Evolutionary conservation across 305 asterid genomes (phyloP), one percentile per base, ranked within the genome.

Genomic region (Solanum hybrid): DNA sequence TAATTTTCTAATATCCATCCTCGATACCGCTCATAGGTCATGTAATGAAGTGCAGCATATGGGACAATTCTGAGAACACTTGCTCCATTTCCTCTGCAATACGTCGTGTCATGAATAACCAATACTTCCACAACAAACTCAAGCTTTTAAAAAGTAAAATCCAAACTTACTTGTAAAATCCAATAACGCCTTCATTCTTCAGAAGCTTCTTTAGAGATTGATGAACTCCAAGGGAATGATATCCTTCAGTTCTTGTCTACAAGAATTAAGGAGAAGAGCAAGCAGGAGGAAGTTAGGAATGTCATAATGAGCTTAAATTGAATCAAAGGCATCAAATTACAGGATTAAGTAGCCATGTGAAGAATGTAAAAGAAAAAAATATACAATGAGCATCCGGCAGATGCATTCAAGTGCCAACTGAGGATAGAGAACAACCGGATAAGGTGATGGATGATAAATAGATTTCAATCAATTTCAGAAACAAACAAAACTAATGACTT

Each of bases 11-110:
- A 90, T 88, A 97, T 93, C 96, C 96, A 95, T 76, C 90, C 37
- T 64, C 99, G 98, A 78, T 96, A 97, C 85, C 92, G 98, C 93
- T 97, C 99, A 76, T 97, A 97, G 5, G 98, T 90, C 99, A 96
- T 97, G 93, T 95, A 97, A 92, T 97, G 99, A 45, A 97, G 92
- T 56, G 99, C 98, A 45, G 99, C 99, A 87, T 97, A 97, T 5
- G 99, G 99, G 73, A 96, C 96, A 88, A 97, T 97, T 64, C 99
- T 97, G 87, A 96, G 94, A 69, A 97, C 98, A 88, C 99, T 96
- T 71, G 99, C 99, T 88, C 99, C 99, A 91, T 97, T 97, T 89
- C 99, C 99, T 94, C 99, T 97, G 90, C 78, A 89, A 90, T 29
- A 66, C 89, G 89, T 80, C 29, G 22, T 6, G 35, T 64, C 90